Base-by-base conservation (phyloP, 352 stramenopile genomes). In the Globisporangium parvum region DNA sequence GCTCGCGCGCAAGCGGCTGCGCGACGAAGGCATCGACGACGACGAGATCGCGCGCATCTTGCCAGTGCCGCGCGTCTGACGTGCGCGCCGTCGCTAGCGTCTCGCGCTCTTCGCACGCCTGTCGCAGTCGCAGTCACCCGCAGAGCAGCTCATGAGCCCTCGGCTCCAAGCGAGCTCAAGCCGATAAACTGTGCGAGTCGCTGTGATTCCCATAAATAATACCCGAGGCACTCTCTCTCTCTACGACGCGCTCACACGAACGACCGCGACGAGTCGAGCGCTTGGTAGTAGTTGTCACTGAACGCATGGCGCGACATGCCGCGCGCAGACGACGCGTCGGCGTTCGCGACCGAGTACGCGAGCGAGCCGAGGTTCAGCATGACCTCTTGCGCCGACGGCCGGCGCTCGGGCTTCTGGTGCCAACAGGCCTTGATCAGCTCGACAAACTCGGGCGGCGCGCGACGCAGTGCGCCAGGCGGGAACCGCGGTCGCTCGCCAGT, bases 251-350 rank as follows among this genome's bases (percentile, higher is more conserved):
- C n/a, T n/a, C n/a, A n/a, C n/a, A n/a, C n/a, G n/a, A 68, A 85
- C 31, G 76, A 87, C 39, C 78, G 63, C 21, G 71, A 72, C 28
- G 79, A 85, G 55, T 87, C 75, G 54, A 89, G 77, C 18, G 73
- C 76, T 41, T 87, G 71, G 67, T 86, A 87, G 59, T 86, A 86
- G 45, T 77, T 89, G 49, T 87, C 76, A 58, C 74, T 86, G 56
- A 87, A 87, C 26, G 79, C 70, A 21, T 73, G 76, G 3, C 71
- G 67, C 20, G 76, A 67, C 14, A 71, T 86, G 18, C 65, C 61
- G 21, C 69, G 69, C 2, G 63, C 67, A 5, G 70, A 80, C 1
- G 62, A 57, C 35, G 56, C 65, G 20, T 67, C 67, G 11, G 71
- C 59, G 48, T 80, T 80, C 12, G 63, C 66, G 18, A 89, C 46